Conservation (phyloP, 2,329 filamentous ascomycete species). For the Alternaria consortialis region DNA sequence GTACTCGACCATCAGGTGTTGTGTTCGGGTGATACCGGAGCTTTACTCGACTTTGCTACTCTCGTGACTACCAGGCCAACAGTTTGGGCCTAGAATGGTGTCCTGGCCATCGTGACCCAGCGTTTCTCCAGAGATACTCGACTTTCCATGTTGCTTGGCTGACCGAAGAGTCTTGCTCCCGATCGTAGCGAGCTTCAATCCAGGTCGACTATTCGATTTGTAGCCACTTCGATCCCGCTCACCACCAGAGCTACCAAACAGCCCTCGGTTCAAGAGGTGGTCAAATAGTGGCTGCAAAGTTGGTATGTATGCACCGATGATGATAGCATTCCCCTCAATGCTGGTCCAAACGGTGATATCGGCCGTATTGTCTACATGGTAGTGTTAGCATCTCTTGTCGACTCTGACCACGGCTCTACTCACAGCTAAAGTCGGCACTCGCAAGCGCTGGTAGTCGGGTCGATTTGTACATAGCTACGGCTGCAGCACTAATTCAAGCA, state of each 20-base stretch:
- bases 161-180: not conserved
- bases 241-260: not conserved
- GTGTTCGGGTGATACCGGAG: not conserved
- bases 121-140: not conserved
- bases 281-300: conserved; percentile 2
- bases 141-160: not conserved
- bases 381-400: not conserved
- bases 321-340: conserved; percentile 6
- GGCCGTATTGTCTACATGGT: not conserved
- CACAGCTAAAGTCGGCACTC: conserved; percentile 2
- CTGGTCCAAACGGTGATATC: conserved; percentile 11
- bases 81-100: not conserved
- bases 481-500: not conserved
- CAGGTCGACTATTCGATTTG: not conserved
- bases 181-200: not conserved
- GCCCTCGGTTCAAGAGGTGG: not conserved
- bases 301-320: conserved; percentile 10
- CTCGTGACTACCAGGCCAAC: not conserved
- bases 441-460: conserved; percentile 2
- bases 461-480: conserved; percentile 3
- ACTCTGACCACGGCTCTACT: not conserved
- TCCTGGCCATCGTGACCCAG: not conserved
- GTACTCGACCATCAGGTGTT: not conserved
- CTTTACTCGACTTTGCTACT: not conserved
- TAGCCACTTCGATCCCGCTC: not conserved